Evolutionary conservation across 2,329 filamentous ascomycete genomes (phyloP).

Genomic region (Trichoderma oligosporum): DNA sequence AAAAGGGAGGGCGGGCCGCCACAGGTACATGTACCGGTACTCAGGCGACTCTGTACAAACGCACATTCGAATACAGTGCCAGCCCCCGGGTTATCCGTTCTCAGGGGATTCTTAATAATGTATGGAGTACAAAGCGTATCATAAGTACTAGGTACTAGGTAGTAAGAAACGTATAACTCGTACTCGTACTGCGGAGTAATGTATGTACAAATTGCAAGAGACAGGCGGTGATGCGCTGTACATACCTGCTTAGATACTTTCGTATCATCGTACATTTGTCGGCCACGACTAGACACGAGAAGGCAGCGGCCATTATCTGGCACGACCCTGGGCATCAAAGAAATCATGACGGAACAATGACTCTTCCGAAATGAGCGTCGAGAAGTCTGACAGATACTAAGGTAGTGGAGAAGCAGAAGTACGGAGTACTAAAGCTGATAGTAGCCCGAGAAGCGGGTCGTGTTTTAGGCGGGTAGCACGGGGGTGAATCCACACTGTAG

Average conservation of each 20-base stretch:
- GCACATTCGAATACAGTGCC: conserved; percentile 13
- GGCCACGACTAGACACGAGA: background rate
- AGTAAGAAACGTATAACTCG: no score
- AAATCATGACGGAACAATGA: conserved; percentile 12
- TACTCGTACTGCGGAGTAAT: no score
- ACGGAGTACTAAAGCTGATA: background rate
- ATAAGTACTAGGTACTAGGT: no score
- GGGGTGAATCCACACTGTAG: conserved; percentile 6
- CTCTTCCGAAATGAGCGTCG: conserved; percentile 11
- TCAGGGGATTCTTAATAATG: background rate
- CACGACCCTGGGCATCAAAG: conserved; percentile 1
- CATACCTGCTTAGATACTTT: background rate
- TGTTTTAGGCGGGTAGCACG: background rate
- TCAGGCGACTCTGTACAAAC: no score
- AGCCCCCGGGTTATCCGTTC: background rate
- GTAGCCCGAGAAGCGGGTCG: background rate
- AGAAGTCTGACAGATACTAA: no score
- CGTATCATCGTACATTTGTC: background rate
- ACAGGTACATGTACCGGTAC: conserved; percentile 10
- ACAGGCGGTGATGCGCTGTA: conserved; percentile 15
- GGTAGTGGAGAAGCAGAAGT: no score
- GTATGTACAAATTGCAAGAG: no score
- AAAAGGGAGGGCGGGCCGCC: background rate
- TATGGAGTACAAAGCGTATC: background rate
- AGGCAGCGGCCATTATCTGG: conserved; percentile 2